These are phyloP conservation scores for Adenanthera pavonina DNA, from an alignment of 306 rosid genomes.

Conservation along the genomic window DNA sequence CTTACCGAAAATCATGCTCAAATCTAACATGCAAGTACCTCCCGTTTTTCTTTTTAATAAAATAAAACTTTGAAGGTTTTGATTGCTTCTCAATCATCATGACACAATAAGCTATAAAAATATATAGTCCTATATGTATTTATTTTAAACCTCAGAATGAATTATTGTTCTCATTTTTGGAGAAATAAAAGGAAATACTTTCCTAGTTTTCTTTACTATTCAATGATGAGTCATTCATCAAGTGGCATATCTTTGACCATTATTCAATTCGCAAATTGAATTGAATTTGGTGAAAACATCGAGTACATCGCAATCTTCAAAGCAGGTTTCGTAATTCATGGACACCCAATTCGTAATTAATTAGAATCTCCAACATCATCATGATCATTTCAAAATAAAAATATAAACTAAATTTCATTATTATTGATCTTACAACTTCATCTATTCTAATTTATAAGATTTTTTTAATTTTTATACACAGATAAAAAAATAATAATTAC, in stretches of 20 bases:
- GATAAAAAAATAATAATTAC: no score
- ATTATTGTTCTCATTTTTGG: neutral
- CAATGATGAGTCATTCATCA: constrained; percentile 5
- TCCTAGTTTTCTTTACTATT: neutral
- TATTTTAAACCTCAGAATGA: neutral
- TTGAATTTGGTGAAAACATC: constrained; percentile 9
- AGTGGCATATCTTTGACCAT: constrained; percentile 28
- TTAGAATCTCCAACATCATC: constrained; percentile 1
- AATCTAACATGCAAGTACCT: neutral
- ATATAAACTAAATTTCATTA: neutral
- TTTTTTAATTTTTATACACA: no score
- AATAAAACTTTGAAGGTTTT: neutral
- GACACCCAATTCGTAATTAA: neutral
- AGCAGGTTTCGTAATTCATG: constrained; percentile 11
- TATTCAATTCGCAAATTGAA: neutral
- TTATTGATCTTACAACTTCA: neutral
- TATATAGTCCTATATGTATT: no score
- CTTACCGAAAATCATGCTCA: neutral
- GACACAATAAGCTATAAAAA: neutral
- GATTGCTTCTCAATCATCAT: constrained; percentile 25
- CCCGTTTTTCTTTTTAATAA: neutral
- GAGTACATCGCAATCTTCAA: constrained; percentile 11
- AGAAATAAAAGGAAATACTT: no score
- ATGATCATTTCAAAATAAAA: neutral
- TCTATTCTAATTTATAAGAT: no score